Conservation (phyloP, 2,329 filamentous ascomycete genomes). For the Aspergillus pseudoterreus region DNA sequence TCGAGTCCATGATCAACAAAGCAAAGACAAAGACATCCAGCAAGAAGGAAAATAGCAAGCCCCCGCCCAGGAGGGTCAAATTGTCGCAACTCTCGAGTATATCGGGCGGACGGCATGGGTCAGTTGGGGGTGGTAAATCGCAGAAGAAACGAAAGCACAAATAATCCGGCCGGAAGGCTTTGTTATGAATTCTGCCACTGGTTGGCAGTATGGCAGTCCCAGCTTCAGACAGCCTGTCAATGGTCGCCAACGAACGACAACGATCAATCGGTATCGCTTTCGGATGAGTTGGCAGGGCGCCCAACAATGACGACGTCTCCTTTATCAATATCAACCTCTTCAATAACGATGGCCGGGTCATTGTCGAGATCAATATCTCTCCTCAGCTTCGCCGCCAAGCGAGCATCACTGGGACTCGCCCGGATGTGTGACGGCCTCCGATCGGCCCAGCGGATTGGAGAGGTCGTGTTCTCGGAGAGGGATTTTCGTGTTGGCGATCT, state of each 20-base stretch:
- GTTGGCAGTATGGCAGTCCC: too few species aligned
- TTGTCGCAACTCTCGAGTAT: conserved; percentile 27
- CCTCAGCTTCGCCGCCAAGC: too few species aligned
- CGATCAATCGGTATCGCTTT: neutral
- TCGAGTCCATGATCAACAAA: conserved; percentile 16
- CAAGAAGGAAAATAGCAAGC: conserved; percentile 15
- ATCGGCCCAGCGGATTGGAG: neutral
- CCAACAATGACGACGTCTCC: conserved; percentile 7
- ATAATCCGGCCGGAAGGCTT: conserved; percentile 3
- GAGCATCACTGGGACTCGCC: too few species aligned
- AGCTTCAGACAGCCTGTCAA: too few species aligned
- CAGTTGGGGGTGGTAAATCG: conserved; percentile 11
- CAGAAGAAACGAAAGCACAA: conserved; percentile 25
- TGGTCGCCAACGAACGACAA: neutral
- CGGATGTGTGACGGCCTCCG: conserved; percentile 3
- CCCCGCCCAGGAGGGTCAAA: conserved; percentile 8
- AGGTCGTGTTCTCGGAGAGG: conserved; percentile 3
- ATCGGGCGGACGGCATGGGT: conserved; percentile 21
- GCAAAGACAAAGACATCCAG: conserved; percentile 12
- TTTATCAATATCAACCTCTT: conserved; percentile 2
- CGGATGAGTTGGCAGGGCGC: neutral
- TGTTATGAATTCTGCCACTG: too few species aligned
- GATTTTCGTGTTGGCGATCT: conserved; percentile 8
- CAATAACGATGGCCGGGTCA: neutral
- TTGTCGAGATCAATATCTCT: neutral